Base-by-base conservation (phyloP, 176 grass and related monocot genomes). In the Tillandsia leiboldiana region DNA sequence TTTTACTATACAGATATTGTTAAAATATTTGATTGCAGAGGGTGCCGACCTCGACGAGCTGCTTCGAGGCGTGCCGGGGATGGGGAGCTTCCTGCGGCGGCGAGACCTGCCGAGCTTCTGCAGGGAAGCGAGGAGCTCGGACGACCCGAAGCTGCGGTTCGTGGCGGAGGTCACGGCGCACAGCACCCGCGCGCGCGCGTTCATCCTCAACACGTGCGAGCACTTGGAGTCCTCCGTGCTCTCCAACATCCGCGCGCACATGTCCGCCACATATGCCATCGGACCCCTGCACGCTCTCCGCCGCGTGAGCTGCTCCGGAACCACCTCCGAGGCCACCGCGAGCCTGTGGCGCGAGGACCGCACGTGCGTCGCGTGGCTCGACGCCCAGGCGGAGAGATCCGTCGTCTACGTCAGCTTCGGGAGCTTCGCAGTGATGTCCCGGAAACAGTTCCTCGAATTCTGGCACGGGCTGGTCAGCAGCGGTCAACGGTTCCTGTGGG, bases 351-450 rank as follows among this genome's bases (percentile, higher is more conserved):
- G 51, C 18, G 78, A 71, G 71, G 88, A 84, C 70, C 49, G 63
- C 10, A 51, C 65, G 3, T 85, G 65, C 78, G 15, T 77, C 15
- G 48, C 72, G 33, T 87, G 88, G 84, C 88, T 91, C 28, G 68
- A 91, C 77, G 59, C 48, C 11, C 84, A 82, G 8, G 26, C 75
- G 11, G 56, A 77, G 50, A 53, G 67, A 12, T 91, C 88, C 2
- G 88, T 91, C 12, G 68, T 87, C n/a, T 85, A 87, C 63, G 75
- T 80, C 8, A 91, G 81, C 71, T 65, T 87, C 7, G 88, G 88
- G 0, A 91, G 88, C 80, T 15, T 87, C 23, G 48, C 81, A 2
- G 66, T 78, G 3, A 50, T 87, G 10, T 74, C 81, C 0, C 29
- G 0, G 7, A 54, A 71, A 15, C 72, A 91, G 63, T 72, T 84